A percentile compares a stretch with the other conserved stretches of the same genome.
These are phyloP conservation scores for Citrullus mucosospermus DNA, from an alignment of 306 rosid species.

Conservation along the genomic window DNA sequence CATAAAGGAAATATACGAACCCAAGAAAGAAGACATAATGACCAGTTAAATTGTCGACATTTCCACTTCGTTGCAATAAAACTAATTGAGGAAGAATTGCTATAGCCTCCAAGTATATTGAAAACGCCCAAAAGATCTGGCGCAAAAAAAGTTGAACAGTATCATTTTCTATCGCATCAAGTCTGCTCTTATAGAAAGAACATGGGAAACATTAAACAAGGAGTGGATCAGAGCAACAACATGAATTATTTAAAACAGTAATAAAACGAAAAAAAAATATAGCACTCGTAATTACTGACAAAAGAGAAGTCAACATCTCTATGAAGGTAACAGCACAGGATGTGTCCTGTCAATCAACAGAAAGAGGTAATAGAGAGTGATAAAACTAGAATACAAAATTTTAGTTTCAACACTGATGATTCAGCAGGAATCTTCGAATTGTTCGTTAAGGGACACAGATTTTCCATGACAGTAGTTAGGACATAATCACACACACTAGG, in stretches of 20 bases:
- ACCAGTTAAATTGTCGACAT: slow-evolving; percentile 87
- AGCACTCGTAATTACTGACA: neutral
- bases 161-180: slow-evolving; percentile 1
- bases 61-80: slow-evolving; percentile 84
- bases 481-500: neutral
- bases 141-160: slow-evolving; percentile 6
- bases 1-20: slow-evolving; percentile 25
- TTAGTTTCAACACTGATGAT: neutral
- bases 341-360: neutral
- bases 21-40: slow-evolving; percentile 89
- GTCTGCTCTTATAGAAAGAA: neutral
- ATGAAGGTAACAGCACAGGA: neutral
- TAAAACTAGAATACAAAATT: neutral
- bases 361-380: neutral
- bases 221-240: neutral
- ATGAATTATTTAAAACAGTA: neutral
- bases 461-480: neutral
- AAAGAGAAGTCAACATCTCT: neutral
- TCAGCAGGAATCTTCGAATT: neutral
- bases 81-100: slow-evolving; percentile 86
- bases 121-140: slow-evolving; percentile 91
- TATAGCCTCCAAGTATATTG: slow-evolving; percentile 86
- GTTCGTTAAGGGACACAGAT: neutral
- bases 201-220: neutral
- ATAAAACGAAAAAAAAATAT: neutral